Base-by-base conservation (phyloP, 2,329 filamentous ascomycete species). In the Aspergillus luchuensis region DNA sequence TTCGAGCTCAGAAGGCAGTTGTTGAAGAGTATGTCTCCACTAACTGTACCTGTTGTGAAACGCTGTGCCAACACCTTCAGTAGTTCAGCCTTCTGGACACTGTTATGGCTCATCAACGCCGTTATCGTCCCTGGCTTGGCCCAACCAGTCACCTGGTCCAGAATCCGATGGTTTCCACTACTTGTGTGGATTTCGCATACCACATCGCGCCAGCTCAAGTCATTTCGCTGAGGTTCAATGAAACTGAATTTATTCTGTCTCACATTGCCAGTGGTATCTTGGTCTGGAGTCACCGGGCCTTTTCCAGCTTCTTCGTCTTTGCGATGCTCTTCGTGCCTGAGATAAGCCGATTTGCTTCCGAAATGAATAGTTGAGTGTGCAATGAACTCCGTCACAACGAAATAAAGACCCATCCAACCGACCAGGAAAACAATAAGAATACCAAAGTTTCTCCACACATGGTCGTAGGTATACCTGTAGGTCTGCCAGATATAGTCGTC, bases 111-210 rank as follows among this genome's bases (percentile, higher is more conserved):
- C 92, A 97, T 96, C 2, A 96, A 81, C 8, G 91, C 92, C 2
- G 92, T 97, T 53, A 96, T 72, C 5, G 91, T 96, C 59, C 93
- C 93, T 4, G 93, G 92, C 76, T 96, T 94, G 58, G 97, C 92
- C 91, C 91, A 97, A 30, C 93, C 93, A 4, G 94, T 89, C 13
- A 97, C 90, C 64, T 94, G 81, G 68, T 96, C 88, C 63, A 97
- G 81, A 64, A 97, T 88, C 38, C 89, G 85, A 10, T 91, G 85
- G 1, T 82, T 78, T 67, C 92, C 86, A 8, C 82, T 82, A 79
- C 94, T 95, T 76, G 95, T 91, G 66, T 85, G 84, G 71, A 91
- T 89, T 59, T 91, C 87, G 67, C 91, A 96, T 76, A 86, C 90
- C 1, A 95, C 88, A 67, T 93, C 82, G 63, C 87, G 84, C 91